Base-by-base conservation (phyloP, 768 basidiomycete genomes). In the Symmetrospora coprosmae region DNA sequence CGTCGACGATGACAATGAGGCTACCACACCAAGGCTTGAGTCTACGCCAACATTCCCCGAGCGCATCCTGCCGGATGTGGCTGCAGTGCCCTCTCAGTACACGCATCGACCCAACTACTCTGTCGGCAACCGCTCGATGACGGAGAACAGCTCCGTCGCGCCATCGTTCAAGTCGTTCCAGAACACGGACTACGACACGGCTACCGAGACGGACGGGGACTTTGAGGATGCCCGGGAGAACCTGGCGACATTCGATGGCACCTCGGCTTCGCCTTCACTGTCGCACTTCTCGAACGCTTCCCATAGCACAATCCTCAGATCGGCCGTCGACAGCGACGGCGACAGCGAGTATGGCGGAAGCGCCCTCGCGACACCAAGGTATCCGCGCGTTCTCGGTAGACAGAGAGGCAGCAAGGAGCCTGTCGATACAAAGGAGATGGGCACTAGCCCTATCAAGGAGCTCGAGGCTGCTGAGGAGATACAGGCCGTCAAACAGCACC, bases 141-240 rank as follows among this genome's bases (percentile, higher is more conserved):
- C 27, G 31, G 43, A 58, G 17, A 43, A 58, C 23, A 58, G 55
- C 30, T 46, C 43, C 13, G 31, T 46, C 37, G 40, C 55, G 3
- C 40, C 25, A 6, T 58, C 55, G 28, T 58, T 58, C 55, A 58
- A 58, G 41, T 58, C 55, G 4, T 58, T 58, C 55, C 43, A 43
- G 9, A 9, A 58, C 43, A 58, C 55, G 23, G 55, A 58, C 55
- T 60, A 31, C 23, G 17, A 50, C 70, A 79, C 66, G 80, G 84
- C 55, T 33, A 62, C 66, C 13, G 68, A 69, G 43, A 67, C 68
- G 4, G 68, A 67, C 4, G 50, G 58, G 33, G 68, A 67, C 35
- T 69, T 65, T 41, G 68, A 69, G 41, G 68, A 69, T 31, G 68
- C 68, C 0, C 63, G 65, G 40, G 68, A 69, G 45, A 65, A 65